Evolutionary conservation across 805 yeast species (phyloP), one percentile per base, ranked within the genome.

Genomic region (Metschnikowia borealis): DNA sequence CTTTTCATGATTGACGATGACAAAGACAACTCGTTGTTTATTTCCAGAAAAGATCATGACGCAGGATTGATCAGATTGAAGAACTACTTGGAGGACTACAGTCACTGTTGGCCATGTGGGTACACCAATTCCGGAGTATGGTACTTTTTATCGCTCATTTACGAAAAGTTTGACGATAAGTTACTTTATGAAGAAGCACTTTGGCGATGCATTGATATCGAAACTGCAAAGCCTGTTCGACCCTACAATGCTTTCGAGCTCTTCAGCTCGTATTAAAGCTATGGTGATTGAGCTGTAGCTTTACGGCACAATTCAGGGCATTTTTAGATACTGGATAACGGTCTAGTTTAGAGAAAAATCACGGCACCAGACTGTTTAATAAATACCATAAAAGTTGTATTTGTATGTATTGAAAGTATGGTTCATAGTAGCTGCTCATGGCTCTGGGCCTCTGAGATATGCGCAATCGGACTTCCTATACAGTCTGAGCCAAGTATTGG

Each of bases 191-290:
- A 77, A 31, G 61, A 70, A 23, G 71, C 84, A 7, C 68, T 87
- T 50, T 79, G 89, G 83, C 78, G 70, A 57, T 78, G 87, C 64
- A 78, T 87, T 11, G 82, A 80, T 56, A 71, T 84, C 54, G 89
- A 83, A 59, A 86, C 83, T 55, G 61, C 62, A 5, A 71, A 84
- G 47, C 85, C 89, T 3, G 83, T 84, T 15, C 62, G 83, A 46
- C 55, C 61, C 15, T 73, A 66, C 55, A 59, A 26, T 13, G 39
- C 33, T 11, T 32, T 29, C 21, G 45, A 42, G 45, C 38, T 42
- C 20, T 26, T 39, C 31, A 14, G 45, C 21, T 33, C 15, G 31
- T 42, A n/a, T 8, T 36, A 17, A 15, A 36, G 21, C 11, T 15
- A 8, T 35, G 13, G 20, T 35, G 14, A 26, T 26, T 26, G 29